Evolutionary conservation across 257 asterid species (phyloP), one percentile per base, ranked within the genome.

Genomic region (Ajuga chamaepitys): DNA sequence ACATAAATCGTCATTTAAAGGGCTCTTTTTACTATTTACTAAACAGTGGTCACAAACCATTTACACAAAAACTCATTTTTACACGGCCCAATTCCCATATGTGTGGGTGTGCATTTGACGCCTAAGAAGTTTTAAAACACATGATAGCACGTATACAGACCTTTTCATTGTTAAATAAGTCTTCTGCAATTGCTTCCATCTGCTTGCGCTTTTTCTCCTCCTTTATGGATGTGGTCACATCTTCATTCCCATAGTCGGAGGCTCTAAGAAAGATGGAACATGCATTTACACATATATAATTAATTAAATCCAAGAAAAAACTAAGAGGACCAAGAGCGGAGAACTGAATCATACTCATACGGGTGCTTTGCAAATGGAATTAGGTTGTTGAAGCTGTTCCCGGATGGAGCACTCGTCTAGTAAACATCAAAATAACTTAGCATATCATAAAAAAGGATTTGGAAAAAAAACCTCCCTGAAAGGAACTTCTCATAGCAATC

Each of bases 151-250:
- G 40, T 42, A 44, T 48, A 69, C 75, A 12, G 21, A 86, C 98
- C 96, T 85, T 88, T 71, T 86, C 90, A 38, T 74, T 70, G 75
- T 89, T 86, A 63, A 94, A 94, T n/a, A 90, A 76, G 78, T 89
- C 97, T 30, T 94, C 99, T 5, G 95, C 95, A 47, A 86, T 75
- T 62, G 96, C 95, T 77, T 94, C 97, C 97, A 84, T 85, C 81
- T 88, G 86, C 77, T 85, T 90, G 62, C 95, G 86, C 72, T 74
- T 86, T 67, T 83, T 86, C 85, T 94, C 97, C 75, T 81, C 95
- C 80, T 81, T 86, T 3, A 86, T 37, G 26, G 86, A 82, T 76
- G 86, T 85, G 9, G 85, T 84, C 18, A 84, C 84, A 50, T 85
- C 88, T 74, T 86, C 95, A 37, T 74, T 81, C 54, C 95, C 94